Conservation (phyloP, 2,329 filamentous ascomycete species). For the Ustilaginoidea virens region DNA sequence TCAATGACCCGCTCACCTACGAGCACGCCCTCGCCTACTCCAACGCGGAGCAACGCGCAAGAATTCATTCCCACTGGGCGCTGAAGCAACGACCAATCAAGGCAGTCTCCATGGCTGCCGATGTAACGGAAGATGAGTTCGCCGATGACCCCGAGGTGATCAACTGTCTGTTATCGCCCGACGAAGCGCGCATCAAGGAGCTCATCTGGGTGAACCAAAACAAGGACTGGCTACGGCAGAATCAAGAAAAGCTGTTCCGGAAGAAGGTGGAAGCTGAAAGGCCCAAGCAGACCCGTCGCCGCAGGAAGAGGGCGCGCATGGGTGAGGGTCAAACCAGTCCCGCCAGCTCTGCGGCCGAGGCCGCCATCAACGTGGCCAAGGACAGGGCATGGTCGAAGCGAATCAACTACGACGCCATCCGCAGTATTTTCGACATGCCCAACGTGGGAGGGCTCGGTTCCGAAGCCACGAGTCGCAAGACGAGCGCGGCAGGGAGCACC, state of each 20-base stretch:
- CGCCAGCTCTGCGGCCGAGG: constrained; percentile 53
- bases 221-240: constrained; percentile 77
- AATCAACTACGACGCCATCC: constrained; percentile 56
- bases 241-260: constrained; percentile 71
- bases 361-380: constrained; percentile 52
- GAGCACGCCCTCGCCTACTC: constrained; percentile 43
- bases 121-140: constrained; percentile 70
- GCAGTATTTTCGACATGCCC: constrained; percentile 37
- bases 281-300: constrained; percentile 41
- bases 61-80: constrained; percentile 36
- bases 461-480: constrained; percentile 31
- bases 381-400: constrained; percentile 55
- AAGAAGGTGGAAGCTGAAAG: constrained; percentile 46
- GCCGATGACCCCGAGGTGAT: constrained; percentile 77
- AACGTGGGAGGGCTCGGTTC: constrained; percentile 31
- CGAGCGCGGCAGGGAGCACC: constrained; percentile 20
- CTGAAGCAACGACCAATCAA: constrained; percentile 30
- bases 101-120: constrained; percentile 40
- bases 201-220: constrained; percentile 91
- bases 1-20: constrained; percentile 44
- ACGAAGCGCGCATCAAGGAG: constrained; percentile 72
- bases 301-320: constrained; percentile 39
- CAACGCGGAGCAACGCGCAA: constrained; percentile 38
- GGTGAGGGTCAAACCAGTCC: constrained; percentile 50
- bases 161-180: constrained; percentile 58